A percentile compares a stretch with the other conserved stretches of the same genome.
phyloP scores from a whole-genome alignment of 1,139 yeast species.

The Debaryomyces fabryi region DNA sequence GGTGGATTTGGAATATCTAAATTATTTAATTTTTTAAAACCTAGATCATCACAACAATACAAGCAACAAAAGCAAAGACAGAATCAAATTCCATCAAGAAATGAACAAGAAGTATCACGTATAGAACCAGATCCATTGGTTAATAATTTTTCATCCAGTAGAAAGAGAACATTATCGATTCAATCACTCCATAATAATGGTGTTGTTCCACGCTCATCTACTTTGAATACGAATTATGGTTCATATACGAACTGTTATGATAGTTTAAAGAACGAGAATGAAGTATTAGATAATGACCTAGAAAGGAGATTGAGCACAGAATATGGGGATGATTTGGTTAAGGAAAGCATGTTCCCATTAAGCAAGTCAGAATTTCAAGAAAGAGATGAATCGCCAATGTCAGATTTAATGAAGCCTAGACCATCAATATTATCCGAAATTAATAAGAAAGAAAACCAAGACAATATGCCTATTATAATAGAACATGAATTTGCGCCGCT shows the following conservation, averaged over 20 bases:
- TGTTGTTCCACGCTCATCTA: constrained; percentile 32
- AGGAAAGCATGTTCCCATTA: constrained; percentile 17
- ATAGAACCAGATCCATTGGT: constrained; percentile 10
- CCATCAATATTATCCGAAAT: constrained; percentile 6
- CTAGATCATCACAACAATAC: constrained; percentile 2
- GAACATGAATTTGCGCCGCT: constrained; percentile 38
- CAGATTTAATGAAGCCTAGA: constrained; percentile 16
- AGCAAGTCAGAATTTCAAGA: not conserved
- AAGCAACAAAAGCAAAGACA: constrained; percentile 1
- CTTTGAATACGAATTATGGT: constrained; percentile 21
- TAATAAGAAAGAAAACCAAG: constrained; percentile 1
- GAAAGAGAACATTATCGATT: constrained; percentile 21
- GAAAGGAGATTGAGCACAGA: constrained; percentile 36
- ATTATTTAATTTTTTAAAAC: constrained; percentile 8
- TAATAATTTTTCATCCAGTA: constrained; percentile 29
- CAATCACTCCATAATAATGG: constrained; percentile 25
- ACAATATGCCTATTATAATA: constrained; percentile 12
- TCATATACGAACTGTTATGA: constrained; percentile 31
- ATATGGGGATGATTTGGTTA: constrained; percentile 23
- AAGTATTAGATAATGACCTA: constrained; percentile 30
- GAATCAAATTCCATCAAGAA: not conserved
- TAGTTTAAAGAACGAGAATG: constrained; percentile 26
- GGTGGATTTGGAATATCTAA: constrained; percentile 4
- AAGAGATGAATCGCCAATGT: constrained; percentile 22
- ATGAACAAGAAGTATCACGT: constrained; percentile 3